Percentiles rank a stretch among this genome's conserved stretches.
phyloP scores from a whole-genome alignment of 164 flowering plant species.

The Hamamelis virginiana region DNA sequence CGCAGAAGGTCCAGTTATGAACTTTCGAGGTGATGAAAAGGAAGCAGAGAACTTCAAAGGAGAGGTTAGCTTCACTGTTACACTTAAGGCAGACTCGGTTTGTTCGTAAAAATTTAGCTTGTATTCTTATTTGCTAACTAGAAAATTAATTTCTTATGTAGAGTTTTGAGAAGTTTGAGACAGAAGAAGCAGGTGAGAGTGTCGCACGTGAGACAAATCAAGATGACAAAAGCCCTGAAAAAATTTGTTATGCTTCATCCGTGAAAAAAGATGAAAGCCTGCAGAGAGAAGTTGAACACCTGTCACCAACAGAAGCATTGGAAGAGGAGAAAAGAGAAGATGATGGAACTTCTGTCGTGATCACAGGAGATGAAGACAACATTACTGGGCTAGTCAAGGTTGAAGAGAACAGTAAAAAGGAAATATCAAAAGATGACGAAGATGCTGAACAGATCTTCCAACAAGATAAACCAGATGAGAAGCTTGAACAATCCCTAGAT shows the following conservation, averaged over 20 bases:
- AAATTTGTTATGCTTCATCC: not conserved
- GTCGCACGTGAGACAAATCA: slow-evolving; percentile 2
- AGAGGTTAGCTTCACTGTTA: slow-evolving; percentile 17
- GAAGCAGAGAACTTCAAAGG: slow-evolving; percentile 8
- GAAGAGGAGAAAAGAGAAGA: slow-evolving; percentile 11
- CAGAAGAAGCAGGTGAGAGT: slow-evolving; percentile 1
- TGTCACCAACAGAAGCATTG: not conserved
- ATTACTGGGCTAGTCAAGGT: not conserved
- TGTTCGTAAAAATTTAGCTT: not conserved
- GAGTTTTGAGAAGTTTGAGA: slow-evolving; percentile 8
- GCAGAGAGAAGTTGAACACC: slow-evolving; percentile 5
- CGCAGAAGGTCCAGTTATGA: slow-evolving; percentile 6
- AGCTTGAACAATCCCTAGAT: not conserved
- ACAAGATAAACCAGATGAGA: slow-evolving; percentile 7
- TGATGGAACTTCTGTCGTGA: slow-evolving; percentile 2
- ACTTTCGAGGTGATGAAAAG: not conserved
- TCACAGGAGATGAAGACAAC: not conserved
- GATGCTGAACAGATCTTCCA: not conserved
- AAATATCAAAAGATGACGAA: slow-evolving; percentile 9
- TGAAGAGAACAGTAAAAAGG: not conserved
- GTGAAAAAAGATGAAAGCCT: slow-evolving; percentile 7
- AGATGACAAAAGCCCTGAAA: slow-evolving; percentile 7
- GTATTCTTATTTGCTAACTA: not conserved
- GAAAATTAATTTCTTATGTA: not conserved
- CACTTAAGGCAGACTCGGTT: not conserved